Evolutionary conservation across 2,329 filamentous ascomycete genomes (phyloP), one percentile per base, ranked within the genome.

Genomic region (Venturia asperata): DNA sequence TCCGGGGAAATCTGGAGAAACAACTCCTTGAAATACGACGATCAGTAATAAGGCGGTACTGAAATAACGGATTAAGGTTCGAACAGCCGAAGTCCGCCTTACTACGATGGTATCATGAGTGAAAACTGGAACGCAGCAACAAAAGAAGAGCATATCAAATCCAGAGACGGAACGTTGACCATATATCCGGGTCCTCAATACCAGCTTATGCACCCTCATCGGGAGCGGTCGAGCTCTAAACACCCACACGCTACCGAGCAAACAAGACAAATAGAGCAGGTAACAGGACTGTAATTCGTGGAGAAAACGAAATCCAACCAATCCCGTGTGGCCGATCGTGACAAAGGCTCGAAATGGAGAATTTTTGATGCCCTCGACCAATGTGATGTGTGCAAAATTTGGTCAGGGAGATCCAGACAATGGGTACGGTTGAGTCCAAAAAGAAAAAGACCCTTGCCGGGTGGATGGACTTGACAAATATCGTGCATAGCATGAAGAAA

Each of bases 401-500:
- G 30, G 52, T n/a, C 27, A 9, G 7, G 52, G 52, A 15, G 10
- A 37, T 56, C 27, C 27, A 15, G 30, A 56, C 52, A 5, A 19
- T n/a, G 52, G 17, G 27, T 56, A n/a, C 52, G 52, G 37, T 58
- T 37, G 30, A 58, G 52, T 58, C 52, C 27, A 37, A n/a, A 55
- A 58, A 15, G 52, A 58, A 58, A 37, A 9, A 58, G 52, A 58
- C 52, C 52, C 52, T 37, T 58, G 52, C n/a, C 52, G 17, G 37
- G 30, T 5, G 37, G 52, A 58, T n/a, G 52, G 19, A 34, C 1
- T 58, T 58, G 52, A 58, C 52, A 58, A 58, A 58, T 58, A 58
- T 34, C 49, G 49, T 34, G 49, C 49, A 34, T 56, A 34, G 49
- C 49, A 56, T 56, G 30, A 15, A 37, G 49, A 56, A 56, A 56